Evolutionary conservation across 2,329 filamentous ascomycete genomes (phyloP).

Genomic region (Hymenoscyphus repandus): DNA sequence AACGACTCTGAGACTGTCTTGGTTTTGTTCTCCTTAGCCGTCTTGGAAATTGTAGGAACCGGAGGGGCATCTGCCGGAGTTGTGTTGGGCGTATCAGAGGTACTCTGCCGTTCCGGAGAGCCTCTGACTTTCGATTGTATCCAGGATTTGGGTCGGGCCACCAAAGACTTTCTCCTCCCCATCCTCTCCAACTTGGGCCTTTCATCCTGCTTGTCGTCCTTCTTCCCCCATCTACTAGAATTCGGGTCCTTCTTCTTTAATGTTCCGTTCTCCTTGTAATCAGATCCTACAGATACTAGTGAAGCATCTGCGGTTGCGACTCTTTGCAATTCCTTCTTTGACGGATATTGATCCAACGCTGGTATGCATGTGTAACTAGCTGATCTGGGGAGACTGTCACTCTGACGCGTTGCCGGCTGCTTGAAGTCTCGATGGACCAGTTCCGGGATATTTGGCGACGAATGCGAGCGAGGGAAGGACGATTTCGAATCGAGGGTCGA

Average conservation of each 20-base stretch:
- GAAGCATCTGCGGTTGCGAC: conserved; percentile 14
- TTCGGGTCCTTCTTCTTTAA: conserved; percentile 17
- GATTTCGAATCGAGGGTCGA: conserved; percentile 24
- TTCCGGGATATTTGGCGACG: conserved; percentile 29
- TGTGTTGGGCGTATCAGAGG: conserved; percentile 14
- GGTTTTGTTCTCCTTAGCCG: conserved; percentile 32
- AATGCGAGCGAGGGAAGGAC: conserved; percentile 30
- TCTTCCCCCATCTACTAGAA: conserved; percentile 13
- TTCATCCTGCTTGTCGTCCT: conserved; percentile 29
- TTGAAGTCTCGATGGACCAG: conserved; percentile 26
- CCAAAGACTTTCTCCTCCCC: conserved; percentile 30
- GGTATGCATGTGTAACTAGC: conserved; percentile 55
- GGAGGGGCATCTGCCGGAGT: conserved; percentile 33
- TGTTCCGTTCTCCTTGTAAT: conserved; percentile 8
- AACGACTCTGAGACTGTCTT: conserved; percentile 45
- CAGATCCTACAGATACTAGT: conserved; percentile 6
- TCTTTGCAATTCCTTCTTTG: conserved; percentile 19
- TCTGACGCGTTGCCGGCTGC: conserved; percentile 7
- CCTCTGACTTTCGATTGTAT: conserved; percentile 28
- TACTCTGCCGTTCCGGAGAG: conserved; percentile 26
- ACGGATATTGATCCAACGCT: conserved; percentile 24
- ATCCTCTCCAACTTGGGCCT: conserved; percentile 24
- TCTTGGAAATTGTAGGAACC: conserved; percentile 25
- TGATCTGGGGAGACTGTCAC: conserved; percentile 41
- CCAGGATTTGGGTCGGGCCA: conserved; percentile 32